Evolutionary conservation across 1,139 yeast species (phyloP).

Genomic region (Geotrichum candidum): DNA sequence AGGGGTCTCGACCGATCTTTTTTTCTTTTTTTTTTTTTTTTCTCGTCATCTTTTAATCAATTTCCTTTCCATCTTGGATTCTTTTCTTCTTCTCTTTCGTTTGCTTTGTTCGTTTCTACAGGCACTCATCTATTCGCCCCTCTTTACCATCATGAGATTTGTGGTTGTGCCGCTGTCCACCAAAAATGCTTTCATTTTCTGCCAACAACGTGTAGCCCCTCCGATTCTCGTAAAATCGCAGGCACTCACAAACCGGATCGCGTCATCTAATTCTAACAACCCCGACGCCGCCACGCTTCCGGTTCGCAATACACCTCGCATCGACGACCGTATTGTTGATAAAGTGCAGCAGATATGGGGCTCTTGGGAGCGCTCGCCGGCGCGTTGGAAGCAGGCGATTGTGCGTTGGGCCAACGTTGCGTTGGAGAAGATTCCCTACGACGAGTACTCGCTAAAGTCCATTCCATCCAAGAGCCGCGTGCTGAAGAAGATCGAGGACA

Average conservation of each 20-base stretch:
- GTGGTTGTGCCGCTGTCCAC: slow-evolving; percentile 30
- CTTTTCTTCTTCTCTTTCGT: not conserved
- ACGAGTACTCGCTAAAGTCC: slow-evolving; percentile 46
- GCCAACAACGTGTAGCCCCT: slow-evolving; percentile 26
- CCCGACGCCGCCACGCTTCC: slow-evolving; percentile 15
- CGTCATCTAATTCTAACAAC: not conserved
- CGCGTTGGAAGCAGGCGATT: slow-evolving; percentile 40
- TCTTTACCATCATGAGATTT: slow-evolving; percentile 24
- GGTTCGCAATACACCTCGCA: slow-evolving; percentile 30
- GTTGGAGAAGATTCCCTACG: slow-evolving; percentile 46
- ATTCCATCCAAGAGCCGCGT: slow-evolving; percentile 40
- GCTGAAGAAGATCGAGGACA: slow-evolving; percentile 20
- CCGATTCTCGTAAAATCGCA: slow-evolving; percentile 19
- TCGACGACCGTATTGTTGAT: slow-evolving; percentile 41
- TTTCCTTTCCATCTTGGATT: not conserved
- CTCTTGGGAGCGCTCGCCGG: slow-evolving; percentile 39
- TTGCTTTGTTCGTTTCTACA: not conserved
- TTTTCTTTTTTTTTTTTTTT: not conserved
- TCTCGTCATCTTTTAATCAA: not conserved
- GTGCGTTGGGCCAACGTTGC: slow-evolving; percentile 39
- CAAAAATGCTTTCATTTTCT: slow-evolving; percentile 29
- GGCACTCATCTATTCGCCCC: not conserved
- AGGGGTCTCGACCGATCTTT: not conserved
- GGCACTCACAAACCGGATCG: slow-evolving; percentile 1
- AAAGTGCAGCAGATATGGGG: slow-evolving; percentile 48